These are phyloP conservation scores for Populus simonii DNA, from an alignment of 345 rosid genomes.

Conservation along the genomic window DNA sequence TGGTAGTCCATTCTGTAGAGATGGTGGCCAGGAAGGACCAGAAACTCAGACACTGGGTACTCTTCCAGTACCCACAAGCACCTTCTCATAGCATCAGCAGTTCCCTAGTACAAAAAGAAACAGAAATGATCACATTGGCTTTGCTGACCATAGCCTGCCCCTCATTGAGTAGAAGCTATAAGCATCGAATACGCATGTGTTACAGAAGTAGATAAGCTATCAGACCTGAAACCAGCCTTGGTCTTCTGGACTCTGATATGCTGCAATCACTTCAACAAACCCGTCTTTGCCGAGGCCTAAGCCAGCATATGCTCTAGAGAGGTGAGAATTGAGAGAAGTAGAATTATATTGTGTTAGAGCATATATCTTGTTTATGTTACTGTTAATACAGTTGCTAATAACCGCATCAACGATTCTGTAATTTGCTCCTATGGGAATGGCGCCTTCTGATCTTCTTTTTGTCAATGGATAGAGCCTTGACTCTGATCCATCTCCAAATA, in stretches of 20 bases:
- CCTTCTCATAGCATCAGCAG: constrained; percentile 86
- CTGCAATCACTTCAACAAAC: constrained; percentile 74
- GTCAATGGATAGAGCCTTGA: constrained; percentile 69
- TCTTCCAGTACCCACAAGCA: constrained; percentile 83
- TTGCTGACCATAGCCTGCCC: not conserved
- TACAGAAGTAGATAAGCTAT: not conserved
- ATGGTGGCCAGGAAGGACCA: constrained; percentile 83
- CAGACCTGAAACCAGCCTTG: constrained; percentile 79
- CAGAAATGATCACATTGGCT: not conserved
- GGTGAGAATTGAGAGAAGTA: constrained; percentile 80
- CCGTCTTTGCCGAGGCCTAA: constrained; percentile 58
- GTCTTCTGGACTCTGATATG: constrained; percentile 72
- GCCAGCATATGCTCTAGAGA: constrained; percentile 64
- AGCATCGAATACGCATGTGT: not conserved
- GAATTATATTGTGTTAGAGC: constrained; percentile 86
- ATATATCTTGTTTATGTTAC: constrained; percentile 74
- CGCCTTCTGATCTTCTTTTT: constrained; percentile 78
- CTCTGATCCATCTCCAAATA: constrained; percentile 74
- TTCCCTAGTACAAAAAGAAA: constrained; percentile 42
- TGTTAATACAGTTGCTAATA: constrained; percentile 81
- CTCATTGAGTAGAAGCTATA: not conserved
- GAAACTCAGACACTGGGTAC: constrained; percentile 61
- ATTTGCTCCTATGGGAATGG: constrained; percentile 69
- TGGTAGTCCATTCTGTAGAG: constrained; percentile 82
- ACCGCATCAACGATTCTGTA: constrained; percentile 78